Evolutionary conservation across 768 basidiomycete species (phyloP).

Genomic region (Mycena albidolilacea): DNA sequence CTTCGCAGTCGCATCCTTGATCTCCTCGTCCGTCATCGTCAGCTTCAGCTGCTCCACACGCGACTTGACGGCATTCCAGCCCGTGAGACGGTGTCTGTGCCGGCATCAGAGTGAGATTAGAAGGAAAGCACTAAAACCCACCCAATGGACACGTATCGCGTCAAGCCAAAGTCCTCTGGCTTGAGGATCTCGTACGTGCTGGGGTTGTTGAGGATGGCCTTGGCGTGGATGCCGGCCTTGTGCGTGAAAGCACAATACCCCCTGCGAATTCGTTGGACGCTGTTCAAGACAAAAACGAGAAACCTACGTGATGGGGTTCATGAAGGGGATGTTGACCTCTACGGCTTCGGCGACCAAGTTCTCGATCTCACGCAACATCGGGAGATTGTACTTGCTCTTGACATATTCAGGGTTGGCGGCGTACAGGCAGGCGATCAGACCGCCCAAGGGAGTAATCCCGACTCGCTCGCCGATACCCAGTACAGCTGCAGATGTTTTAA

Average conservation of each 20-base stretch:
- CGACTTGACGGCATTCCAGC: constrained; percentile 99
- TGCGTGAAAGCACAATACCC: constrained; percentile 99
- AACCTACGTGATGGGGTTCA: constrained; percentile 91
- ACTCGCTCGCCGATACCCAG: constrained; percentile 99
- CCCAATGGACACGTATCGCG: constrained; percentile 98
- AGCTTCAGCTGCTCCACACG: constrained; percentile 98
- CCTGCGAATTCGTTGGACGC: constrained; percentile 56
- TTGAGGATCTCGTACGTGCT: constrained; percentile 99
- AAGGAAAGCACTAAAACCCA: constrained; percentile 49
- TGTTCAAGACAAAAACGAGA: not conserved
- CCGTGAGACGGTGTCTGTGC: constrained; percentile 90
- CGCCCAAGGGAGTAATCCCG: constrained; percentile 98
- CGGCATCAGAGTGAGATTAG: constrained; percentile 14
- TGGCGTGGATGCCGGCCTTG: constrained; percentile 99
- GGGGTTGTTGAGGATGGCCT: constrained; percentile 99
- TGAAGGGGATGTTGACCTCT: constrained; percentile 97
- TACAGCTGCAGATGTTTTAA: constrained; percentile 68
- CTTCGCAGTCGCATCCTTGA: constrained; percentile 99
- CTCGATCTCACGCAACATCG: constrained; percentile 98
- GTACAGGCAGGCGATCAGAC: constrained; percentile 96
- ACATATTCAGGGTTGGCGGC: constrained; percentile 99
- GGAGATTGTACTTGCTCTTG: constrained; percentile 98
- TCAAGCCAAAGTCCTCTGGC: constrained; percentile 98
- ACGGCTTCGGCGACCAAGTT: constrained; percentile 99
- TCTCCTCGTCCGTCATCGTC: constrained; percentile 90